phyloP scores from a whole-genome alignment of 2,329 filamentous ascomycete genomes.

The Hypoxylon sp. region DNA sequence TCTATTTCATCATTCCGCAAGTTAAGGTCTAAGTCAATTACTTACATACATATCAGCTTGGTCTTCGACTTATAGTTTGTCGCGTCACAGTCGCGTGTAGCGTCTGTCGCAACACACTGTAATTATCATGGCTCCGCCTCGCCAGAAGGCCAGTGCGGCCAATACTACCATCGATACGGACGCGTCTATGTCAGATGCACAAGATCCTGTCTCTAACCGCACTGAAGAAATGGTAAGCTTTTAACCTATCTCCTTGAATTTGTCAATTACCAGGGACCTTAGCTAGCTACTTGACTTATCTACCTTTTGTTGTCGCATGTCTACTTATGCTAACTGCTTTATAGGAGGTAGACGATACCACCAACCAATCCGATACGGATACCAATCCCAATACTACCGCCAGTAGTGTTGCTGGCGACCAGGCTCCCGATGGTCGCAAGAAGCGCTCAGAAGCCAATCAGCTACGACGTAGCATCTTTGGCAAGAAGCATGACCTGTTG shows the following conservation, averaged over 20 bases:
- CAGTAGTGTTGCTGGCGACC: conserved; percentile 85
- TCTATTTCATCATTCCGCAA: too few relatives aligned
- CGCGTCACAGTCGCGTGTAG: conserved; percentile 67
- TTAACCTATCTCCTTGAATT: too few relatives aligned
- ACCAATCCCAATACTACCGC: conserved; percentile 75
- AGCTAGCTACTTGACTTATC: too few relatives aligned
- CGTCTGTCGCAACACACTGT: conserved; percentile 48
- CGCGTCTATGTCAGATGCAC: conserved; percentile 70
- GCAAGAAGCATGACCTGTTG: conserved; percentile 91
- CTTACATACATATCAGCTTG: conserved; percentile 9
- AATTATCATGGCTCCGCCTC: conserved; percentile 61
- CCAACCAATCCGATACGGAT: conserved; percentile 72
- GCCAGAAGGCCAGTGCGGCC: conserved; percentile 60
- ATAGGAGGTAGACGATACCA: conserved; percentile 70
- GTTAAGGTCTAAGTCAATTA: background rate
- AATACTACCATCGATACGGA: conserved; percentile 66
- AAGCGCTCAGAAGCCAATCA: conserved; percentile 87
- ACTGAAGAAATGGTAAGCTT: conserved; percentile 60
- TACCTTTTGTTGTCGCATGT: background rate
- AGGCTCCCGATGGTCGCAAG: conserved; percentile 77
- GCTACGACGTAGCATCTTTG: conserved; percentile 89
- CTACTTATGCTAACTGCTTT: conserved; percentile 20
- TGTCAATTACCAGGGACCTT: too few relatives aligned
- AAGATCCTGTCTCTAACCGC: conserved; percentile 52
- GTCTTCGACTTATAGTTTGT: too few relatives aligned